These are phyloP conservation scores for Ophiobolus disseminans DNA, from an alignment of 2,329 filamentous ascomycete genomes.

Conservation along the genomic window DNA sequence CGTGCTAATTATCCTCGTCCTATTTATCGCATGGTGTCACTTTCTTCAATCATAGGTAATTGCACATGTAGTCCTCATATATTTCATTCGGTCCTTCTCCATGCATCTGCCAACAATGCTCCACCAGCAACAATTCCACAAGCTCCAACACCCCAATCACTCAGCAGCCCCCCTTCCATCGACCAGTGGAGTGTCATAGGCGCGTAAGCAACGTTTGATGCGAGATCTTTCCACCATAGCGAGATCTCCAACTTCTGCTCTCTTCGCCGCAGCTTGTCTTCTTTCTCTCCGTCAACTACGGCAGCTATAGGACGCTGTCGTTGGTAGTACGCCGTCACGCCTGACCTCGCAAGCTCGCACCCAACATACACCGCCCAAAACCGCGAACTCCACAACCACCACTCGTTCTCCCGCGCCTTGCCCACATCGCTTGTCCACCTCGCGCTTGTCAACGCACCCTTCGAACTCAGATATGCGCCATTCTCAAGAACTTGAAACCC, in stretches of 20 bases:
- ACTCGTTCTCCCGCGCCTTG: constrained; percentile 60
- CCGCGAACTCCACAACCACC: constrained; percentile 75
- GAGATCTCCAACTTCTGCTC: constrained; percentile 39
- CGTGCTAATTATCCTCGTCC: no score
- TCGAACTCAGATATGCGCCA: constrained; percentile 75
- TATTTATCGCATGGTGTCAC: no score
- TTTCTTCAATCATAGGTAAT: no score
- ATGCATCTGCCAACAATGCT: constrained; percentile 54
- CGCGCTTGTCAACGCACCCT: constrained; percentile 66
- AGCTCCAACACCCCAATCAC: constrained; percentile 64
- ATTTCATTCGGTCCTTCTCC: constrained; percentile 51
- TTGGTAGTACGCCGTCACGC: constrained; percentile 46
- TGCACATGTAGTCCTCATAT: no score
- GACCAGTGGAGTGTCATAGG: constrained; percentile 88
- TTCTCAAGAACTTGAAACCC: constrained; percentile 85
- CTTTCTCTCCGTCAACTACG: constrained; percentile 54
- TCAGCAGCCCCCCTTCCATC: constrained; percentile 62
- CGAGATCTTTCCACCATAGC: constrained; percentile 70
- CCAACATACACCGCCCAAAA: constrained; percentile 82
- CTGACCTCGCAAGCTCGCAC: constrained; percentile 74
- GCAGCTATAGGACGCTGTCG: constrained; percentile 20
- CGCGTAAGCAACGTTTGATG: constrained; percentile 76
- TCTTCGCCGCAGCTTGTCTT: constrained; percentile 53
- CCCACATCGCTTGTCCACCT: constrained; percentile 58
- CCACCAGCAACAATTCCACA: constrained; percentile 61